A percentile compares a stretch with the other conserved stretches of the same genome.
Conservation (phyloP, 345 rosid species). For the Lagerstroemia speciosa region DNA sequence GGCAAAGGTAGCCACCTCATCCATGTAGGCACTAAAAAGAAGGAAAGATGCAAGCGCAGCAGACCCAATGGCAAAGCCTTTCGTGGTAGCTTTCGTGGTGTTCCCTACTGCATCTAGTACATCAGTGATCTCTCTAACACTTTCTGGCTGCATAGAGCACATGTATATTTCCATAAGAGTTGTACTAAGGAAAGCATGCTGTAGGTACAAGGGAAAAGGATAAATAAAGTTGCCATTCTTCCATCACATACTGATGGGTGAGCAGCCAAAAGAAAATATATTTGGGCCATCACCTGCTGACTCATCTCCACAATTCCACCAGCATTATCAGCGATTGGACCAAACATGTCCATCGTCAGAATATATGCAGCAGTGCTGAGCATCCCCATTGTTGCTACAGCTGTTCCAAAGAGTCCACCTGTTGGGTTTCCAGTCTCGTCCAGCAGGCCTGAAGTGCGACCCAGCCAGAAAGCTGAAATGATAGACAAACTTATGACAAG, state of each 20-base stretch:
- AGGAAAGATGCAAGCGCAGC: slow-evolving; percentile 99
- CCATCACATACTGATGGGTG: neutral
- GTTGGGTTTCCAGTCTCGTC: slow-evolving; percentile 80
- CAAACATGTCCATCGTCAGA: slow-evolving; percentile 99
- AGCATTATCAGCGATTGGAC: slow-evolving; percentile 99
- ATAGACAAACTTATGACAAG: slow-evolving; percentile 79
- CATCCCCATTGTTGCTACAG: slow-evolving; percentile 99
- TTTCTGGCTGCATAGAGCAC: slow-evolving; percentile 54
- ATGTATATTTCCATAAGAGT: neutral
- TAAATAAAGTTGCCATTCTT: neutral
- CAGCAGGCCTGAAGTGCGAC: slow-evolving; percentile 83
- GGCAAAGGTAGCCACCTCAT: slow-evolving; percentile 90
- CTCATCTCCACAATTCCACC: slow-evolving; percentile 99
- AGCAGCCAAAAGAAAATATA: neutral
- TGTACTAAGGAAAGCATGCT: neutral
- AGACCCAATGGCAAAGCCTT: slow-evolving; percentile 99
- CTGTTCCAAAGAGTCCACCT: slow-evolving; percentile 98
- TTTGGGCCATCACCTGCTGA: slow-evolving; percentile 63
- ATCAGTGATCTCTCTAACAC: slow-evolving; percentile 97
- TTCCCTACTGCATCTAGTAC: slow-evolving; percentile 99
- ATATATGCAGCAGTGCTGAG: slow-evolving; percentile 98
- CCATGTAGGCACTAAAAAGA: slow-evolving; percentile 99
- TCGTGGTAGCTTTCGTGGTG: slow-evolving; percentile 97
- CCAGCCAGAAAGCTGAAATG: slow-evolving; percentile 85
- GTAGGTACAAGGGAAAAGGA: neutral